Conservation (phyloP, 306 rosid genomes). For the Hippophae rhamnoides region DNA sequence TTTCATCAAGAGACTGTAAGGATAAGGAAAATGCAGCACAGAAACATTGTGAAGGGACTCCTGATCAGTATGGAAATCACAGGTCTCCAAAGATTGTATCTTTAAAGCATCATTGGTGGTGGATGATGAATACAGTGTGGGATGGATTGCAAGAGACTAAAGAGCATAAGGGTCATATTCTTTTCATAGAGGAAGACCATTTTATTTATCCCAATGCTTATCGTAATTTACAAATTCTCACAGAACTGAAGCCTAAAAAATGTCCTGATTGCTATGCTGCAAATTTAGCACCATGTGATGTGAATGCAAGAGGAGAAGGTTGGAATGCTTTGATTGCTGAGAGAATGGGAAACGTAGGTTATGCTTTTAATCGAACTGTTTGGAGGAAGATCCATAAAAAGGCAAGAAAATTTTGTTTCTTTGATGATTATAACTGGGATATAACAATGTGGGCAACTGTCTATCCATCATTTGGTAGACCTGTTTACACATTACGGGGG, state of each 20-base stretch:
- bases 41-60: slow-evolving; percentile 51
- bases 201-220: slow-evolving; percentile 81
- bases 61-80: slow-evolving; percentile 91
- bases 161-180: slow-evolving; percentile 54
- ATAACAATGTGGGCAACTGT: slow-evolving; percentile 98
- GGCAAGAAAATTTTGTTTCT: slow-evolving; percentile 65
- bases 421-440: slow-evolving; percentile 97
- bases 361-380: slow-evolving; percentile 67
- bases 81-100: slow-evolving; percentile 81
- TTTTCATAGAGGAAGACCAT: slow-evolving; percentile 94
- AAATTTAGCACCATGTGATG: slow-evolving; percentile 94
- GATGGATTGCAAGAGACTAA: slow-evolving; percentile 76
- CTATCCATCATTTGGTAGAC: slow-evolving; percentile 83
- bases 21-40: slow-evolving; percentile 37
- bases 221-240: slow-evolving; percentile 63
- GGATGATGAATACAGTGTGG: slow-evolving; percentile 98
- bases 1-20: slow-evolving; percentile 55
- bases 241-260: slow-evolving; percentile 49
- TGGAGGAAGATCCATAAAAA: slow-evolving; percentile 86
- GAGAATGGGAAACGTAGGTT: slow-evolving; percentile 95
- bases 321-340: slow-evolving; percentile 60
- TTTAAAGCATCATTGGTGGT: slow-evolving; percentile 99
- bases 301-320: slow-evolving; percentile 82
- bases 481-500: slow-evolving; percentile 78
- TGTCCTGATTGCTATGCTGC: slow-evolving; percentile 90